Base-by-base conservation (phyloP, 1,139 yeast genomes). In the Taphrina populina region DNA sequence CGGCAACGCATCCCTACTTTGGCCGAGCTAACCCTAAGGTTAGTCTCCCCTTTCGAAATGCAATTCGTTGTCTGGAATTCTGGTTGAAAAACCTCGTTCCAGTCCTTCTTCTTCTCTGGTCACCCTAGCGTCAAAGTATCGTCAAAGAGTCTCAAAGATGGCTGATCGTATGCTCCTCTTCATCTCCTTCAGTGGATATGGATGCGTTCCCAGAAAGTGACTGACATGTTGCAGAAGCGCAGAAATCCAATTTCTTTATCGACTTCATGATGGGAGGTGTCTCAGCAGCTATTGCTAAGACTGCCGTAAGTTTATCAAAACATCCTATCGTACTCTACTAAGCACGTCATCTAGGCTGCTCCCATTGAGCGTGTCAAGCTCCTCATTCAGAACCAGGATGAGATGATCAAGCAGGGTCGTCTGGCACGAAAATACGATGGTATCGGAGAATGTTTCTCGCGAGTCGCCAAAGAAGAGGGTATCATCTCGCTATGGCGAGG, bases 291-390 rank as follows among this genome's bases (percentile, higher is more conserved):
- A 83, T 83, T 75, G 81, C 88, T 64, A 83, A 83, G 81, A 83
- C 88, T 62, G 87, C 86, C 62, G 47, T 43, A 43, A 30, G 47
- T 6, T 8, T 17, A 19, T 13, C 10, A 7, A 8, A 11, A 27
- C 8, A 17, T 34, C 10, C 11, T n/a, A n/a, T n/a, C 39, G 19
- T 8, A 7, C 19, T 34, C 19, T 8, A 8, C 8, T 8, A 17
- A 7, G 7, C 10, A 27, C 30, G 39, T 7, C 7, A 34, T 34
- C 32, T 30, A 43, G 47, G 88, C 88, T 66, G 88, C 88, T 66
- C 88, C 88, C 73, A 83, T 83, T 69, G 88, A 83, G 78, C 81
- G 88, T 74, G 85, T 83, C 70, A 83, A 83, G 79, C 78, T 83
- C 66, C 80, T 83, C 72, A 82, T 83, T 74, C 88, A 83, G 77